These are phyloP conservation scores for Myriosclerotinia curreyana DNA, from an alignment of 2,329 filamentous ascomycete species.

Conservation along the genomic window DNA sequence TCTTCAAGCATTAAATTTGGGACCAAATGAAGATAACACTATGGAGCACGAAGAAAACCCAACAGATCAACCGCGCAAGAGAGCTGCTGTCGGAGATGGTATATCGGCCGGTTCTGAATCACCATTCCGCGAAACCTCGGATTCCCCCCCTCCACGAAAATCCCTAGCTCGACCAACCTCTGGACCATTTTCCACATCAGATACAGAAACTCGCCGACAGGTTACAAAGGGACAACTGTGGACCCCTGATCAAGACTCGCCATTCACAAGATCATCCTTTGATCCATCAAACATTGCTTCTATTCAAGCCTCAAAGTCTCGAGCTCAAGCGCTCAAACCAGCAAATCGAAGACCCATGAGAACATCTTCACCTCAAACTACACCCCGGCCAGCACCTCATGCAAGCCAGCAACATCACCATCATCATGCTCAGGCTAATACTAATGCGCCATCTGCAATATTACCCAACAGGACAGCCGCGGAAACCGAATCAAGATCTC, in stretches of 20 bases:
- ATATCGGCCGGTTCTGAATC: slow-evolving; percentile 34
- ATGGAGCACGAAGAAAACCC: slow-evolving; percentile 33
- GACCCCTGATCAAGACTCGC: slow-evolving; percentile 30
- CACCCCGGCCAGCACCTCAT: slow-evolving; percentile 8
- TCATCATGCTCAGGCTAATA: neutral
- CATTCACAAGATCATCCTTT: slow-evolving; percentile 27
- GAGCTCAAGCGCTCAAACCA: slow-evolving; percentile 27
- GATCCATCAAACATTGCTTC: slow-evolving; percentile 37
- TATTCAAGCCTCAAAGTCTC: slow-evolving; percentile 28
- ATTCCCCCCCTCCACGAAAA: slow-evolving; percentile 30
- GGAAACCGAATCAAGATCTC: slow-evolving; percentile 46
- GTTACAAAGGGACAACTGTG: slow-evolving; percentile 32
- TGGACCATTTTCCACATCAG: slow-evolving; percentile 24
- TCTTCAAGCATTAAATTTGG: slow-evolving; percentile 30
- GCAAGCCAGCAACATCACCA: slow-evolving; percentile 6
- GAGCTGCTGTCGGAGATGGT: slow-evolving; percentile 34
- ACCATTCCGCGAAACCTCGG: slow-evolving; percentile 30
- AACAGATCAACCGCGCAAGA: slow-evolving; percentile 32
- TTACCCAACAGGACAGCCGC: slow-evolving; percentile 9
- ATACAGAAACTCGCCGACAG: slow-evolving; percentile 23
- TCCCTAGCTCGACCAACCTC: slow-evolving; percentile 31
- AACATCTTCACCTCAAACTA: slow-evolving; percentile 18
- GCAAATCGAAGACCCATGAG: slow-evolving; percentile 24
- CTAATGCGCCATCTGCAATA: neutral
- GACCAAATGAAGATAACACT: slow-evolving; percentile 26